These are phyloP conservation scores for Kodamaea restingae DNA, from an alignment of 805 yeast genomes.

Conservation along the genomic window DNA sequence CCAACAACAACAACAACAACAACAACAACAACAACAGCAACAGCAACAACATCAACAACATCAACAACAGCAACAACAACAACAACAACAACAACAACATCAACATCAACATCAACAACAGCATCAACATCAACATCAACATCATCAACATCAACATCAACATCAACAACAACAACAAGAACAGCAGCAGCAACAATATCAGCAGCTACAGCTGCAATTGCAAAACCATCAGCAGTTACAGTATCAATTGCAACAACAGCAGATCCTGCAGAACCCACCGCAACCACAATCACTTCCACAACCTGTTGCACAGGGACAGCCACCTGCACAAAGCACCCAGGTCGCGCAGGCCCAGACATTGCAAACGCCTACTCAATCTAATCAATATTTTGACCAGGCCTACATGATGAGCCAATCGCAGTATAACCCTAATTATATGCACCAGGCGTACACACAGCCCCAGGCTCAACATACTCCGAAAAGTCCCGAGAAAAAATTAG, in stretches of 20 bases:
- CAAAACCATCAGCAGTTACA: not conserved
- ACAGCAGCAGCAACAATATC: constrained; percentile 3
- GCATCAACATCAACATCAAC: constrained; percentile 9
- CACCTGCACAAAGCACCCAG: not conserved
- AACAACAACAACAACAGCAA: constrained; percentile 8
- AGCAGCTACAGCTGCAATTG: not conserved
- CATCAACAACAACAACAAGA: constrained; percentile 3
- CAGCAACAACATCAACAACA: constrained; percentile 8
- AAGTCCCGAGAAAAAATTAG: not conserved
- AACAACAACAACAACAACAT: constrained; percentile 7
- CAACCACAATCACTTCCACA: constrained; percentile 2
- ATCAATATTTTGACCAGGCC: constrained; percentile 7
- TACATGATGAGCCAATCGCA: constrained; percentile 6
- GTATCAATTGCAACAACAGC: constrained; percentile 1
- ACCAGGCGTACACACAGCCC: constrained; percentile 1
- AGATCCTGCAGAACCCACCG: not conserved
- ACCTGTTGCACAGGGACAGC: not conserved
- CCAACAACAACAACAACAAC: constrained; percentile 5
- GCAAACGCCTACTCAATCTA: constrained; percentile 2
- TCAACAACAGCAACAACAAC: constrained; percentile 6
- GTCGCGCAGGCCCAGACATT: not conserved
- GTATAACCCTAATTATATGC: constrained; percentile 4
- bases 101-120: constrained; percentile 9
- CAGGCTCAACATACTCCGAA: not conserved
- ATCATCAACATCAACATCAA: constrained; percentile 10